These are phyloP conservation scores for cucumber (Cucumis sativus) DNA, from an alignment of 306 rosid species.

Conservation along the genomic window Cucumber_9930_V3 NC_026659.2:676501-677000, in stretches of 20 bases:
- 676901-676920: neutral
- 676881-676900: neutral
- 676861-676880: neutral
- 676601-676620: neutral
- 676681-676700: neutral
- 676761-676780: neutral
- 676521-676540: too few species aligned
- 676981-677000: too few species aligned
- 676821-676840: neutral
- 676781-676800: neutral
- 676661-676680: constrained; percentile 4
- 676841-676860: neutral
- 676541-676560: too few species aligned
- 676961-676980: too few species aligned
- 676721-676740: neutral
- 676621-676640: neutral
- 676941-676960: neutral
- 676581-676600: neutral
- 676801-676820: too few species aligned
- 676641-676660: neutral
- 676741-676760: neutral
- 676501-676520: too few species aligned
- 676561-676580: too few species aligned
- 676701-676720: neutral
- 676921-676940: neutral